phyloP scores from a whole-genome alignment of 768 basidiomycete species.

The Termitomyces sp. region DNA sequence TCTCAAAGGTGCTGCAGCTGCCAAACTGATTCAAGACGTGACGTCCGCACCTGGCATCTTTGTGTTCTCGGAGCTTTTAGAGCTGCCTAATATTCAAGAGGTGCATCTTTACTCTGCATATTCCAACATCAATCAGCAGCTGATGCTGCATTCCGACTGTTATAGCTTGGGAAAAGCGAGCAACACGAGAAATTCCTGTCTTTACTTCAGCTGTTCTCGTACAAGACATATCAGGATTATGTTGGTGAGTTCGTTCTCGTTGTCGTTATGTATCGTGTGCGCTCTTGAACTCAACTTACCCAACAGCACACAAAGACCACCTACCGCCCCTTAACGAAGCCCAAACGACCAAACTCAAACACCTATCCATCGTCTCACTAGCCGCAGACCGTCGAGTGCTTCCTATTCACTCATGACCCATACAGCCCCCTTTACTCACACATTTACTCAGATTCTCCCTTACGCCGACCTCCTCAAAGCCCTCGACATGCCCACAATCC shows the following conservation, averaged over 20 bases:
- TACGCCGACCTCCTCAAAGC: constrained; percentile 70
- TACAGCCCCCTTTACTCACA: background rate
- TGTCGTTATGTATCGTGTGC: background rate
- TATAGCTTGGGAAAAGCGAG: constrained; percentile 65
- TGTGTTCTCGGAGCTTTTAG: constrained; percentile 87
- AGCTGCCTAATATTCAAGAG: constrained; percentile 81
- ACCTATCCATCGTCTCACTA: constrained; percentile 86
- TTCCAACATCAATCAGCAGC: no score
- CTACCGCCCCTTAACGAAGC: constrained; percentile 68
- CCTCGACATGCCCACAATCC: constrained; percentile 75
- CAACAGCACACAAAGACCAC: constrained; percentile 59
- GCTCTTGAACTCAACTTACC: background rate
- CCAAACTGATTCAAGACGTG: constrained; percentile 83
- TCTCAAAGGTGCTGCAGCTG: constrained; percentile 88
- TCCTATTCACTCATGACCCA: constrained; percentile 2
- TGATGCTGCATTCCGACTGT: background rate
- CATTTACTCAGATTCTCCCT: constrained; percentile 62
- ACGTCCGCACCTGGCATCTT: constrained; percentile 89
- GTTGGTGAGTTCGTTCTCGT: constrained; percentile 46
- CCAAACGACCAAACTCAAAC: constrained; percentile 87
- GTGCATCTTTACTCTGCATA: constrained; percentile 36
- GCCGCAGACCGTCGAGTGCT: constrained; percentile 76
- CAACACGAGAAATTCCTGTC: constrained; percentile 60
- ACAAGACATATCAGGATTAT: constrained; percentile 85
- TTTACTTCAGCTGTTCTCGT: constrained; percentile 85